Conservation (phyloP, 805 yeast species). For the Candida vartiovaarae region DNA sequence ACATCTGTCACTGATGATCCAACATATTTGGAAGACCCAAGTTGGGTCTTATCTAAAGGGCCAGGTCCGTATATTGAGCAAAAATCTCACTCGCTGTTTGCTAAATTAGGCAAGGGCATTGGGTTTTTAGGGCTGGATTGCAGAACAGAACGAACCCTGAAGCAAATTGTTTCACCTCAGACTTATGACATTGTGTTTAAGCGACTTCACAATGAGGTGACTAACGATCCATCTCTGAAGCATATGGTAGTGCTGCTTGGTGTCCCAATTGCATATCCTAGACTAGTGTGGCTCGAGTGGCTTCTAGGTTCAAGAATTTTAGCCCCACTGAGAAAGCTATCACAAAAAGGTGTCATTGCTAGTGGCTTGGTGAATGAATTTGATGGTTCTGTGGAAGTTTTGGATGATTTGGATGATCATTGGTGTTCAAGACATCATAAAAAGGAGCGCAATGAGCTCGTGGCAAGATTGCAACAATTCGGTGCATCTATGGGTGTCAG, state of each 20-base stretch:
- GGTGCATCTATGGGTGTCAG: constrained; percentile 61
- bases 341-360: constrained; percentile 55
- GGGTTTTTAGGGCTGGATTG: constrained; percentile 82
- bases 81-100: constrained; percentile 58
- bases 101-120: constrained; percentile 68
- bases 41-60: constrained; percentile 55
- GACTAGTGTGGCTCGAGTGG: constrained; percentile 86
- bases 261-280: constrained; percentile 91
- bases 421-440: constrained; percentile 93
- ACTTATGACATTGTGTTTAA: constrained; percentile 58
- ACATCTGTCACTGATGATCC: constrained; percentile 40
- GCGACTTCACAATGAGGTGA: constrained; percentile 51
- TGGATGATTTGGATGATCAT: constrained; percentile 93
- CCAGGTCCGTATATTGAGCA: constrained; percentile 68
- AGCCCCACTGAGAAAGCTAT: constrained; percentile 53
- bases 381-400: constrained; percentile 84
- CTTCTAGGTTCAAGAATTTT: constrained; percentile 56
- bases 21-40: constrained; percentile 33
- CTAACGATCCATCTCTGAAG: constrained; percentile 44
- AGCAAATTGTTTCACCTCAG: constrained; percentile 43
- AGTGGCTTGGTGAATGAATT: constrained; percentile 82
- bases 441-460: constrained; percentile 67
- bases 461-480: constrained; percentile 55
- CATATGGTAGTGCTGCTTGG: constrained; percentile 84
- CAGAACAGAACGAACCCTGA: constrained; percentile 76